phyloP scores from a whole-genome alignment of 768 basidiomycete genomes.

The Suillus placidus region DNA sequence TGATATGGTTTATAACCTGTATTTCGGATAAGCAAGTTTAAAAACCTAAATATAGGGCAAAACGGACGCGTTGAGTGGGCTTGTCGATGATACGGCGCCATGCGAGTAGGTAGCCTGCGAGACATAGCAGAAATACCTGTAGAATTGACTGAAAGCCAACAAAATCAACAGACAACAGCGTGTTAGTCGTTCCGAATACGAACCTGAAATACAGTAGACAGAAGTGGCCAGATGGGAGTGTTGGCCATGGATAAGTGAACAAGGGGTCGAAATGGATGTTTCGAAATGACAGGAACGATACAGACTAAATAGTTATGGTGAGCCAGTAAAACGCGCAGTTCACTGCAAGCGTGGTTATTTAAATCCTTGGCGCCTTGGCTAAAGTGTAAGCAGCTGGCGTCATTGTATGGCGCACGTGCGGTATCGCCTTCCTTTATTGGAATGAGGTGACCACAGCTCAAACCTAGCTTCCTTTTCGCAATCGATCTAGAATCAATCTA shows the following conservation, averaged over 20 bases:
- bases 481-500: neutral
- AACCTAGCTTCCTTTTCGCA: neutral
- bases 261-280: neutral
- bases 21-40: neutral
- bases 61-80: slow-evolving; percentile 78
- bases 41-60: neutral
- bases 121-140: slow-evolving; percentile 84
- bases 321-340: neutral
- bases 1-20: slow-evolving; percentile 74
- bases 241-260: neutral
- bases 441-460: neutral
- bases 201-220: slow-evolving; percentile 36
- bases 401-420: neutral
- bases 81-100: slow-evolving; percentile 83
- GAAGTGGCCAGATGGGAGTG: slow-evolving; percentile 17
- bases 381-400: neutral
- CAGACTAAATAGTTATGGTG: slow-evolving; percentile 12
- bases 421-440: neutral
- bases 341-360: no score
- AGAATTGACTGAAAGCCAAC: slow-evolving; percentile 66
- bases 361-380: neutral
- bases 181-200: no score
- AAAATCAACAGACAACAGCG: neutral
- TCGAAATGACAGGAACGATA: neutral
- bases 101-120: slow-evolving; percentile 84